Evolutionary conservation across 352 stramenopile genomes (phyloP).

Genomic region (Peronospora destructor): DNA sequence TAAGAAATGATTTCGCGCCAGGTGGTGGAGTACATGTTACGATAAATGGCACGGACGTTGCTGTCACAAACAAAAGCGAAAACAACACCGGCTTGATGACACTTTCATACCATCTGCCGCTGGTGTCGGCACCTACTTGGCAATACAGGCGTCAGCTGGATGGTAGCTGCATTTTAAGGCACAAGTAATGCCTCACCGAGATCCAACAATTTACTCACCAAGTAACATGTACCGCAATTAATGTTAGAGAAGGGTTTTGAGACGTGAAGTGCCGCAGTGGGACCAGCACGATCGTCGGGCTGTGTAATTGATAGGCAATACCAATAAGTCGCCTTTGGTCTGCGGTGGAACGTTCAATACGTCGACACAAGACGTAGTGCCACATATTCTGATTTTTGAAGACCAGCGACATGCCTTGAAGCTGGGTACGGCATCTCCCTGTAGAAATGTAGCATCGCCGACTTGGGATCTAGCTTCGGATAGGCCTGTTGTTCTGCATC

Average conservation of each 20-base stretch:
- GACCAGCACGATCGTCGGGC: not conserved
- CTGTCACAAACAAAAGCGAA: conserved; percentile 1
- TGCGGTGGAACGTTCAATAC: conserved; percentile 8
- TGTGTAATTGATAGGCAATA: not conserved
- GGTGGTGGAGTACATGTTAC: conserved; percentile 3
- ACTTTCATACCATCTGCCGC: conserved; percentile 12
- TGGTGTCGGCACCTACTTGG: conserved; percentile 9
- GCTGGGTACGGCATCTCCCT: not conserved
- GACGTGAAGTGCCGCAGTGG: conserved; percentile 14
- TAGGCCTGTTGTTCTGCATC: conserved; percentile 1
- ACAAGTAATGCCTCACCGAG: conserved; percentile 6
- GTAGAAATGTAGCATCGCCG: too few species aligned
- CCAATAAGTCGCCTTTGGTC: conserved; percentile 11
- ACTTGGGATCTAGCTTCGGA: not conserved
- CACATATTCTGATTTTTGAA: conserved; percentile 17
- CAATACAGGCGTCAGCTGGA: conserved; percentile 7
- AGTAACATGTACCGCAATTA: not conserved
- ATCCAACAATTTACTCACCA: conserved; percentile 2
- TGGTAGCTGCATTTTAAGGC: not conserved
- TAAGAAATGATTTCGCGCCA: conserved; percentile 9
- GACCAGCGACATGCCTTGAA: conserved; percentile 18
- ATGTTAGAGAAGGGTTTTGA: conserved; percentile 7
- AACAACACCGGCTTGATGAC: conserved; percentile 12
- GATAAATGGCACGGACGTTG: conserved; percentile 6
- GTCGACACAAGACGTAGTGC: conserved; percentile 3